Percentiles rank a stretch among this genome's conserved stretches.
Evolutionary conservation across 768 basidiomycete genomes (phyloP).

Genomic region (Mycena belliarum): DNA sequence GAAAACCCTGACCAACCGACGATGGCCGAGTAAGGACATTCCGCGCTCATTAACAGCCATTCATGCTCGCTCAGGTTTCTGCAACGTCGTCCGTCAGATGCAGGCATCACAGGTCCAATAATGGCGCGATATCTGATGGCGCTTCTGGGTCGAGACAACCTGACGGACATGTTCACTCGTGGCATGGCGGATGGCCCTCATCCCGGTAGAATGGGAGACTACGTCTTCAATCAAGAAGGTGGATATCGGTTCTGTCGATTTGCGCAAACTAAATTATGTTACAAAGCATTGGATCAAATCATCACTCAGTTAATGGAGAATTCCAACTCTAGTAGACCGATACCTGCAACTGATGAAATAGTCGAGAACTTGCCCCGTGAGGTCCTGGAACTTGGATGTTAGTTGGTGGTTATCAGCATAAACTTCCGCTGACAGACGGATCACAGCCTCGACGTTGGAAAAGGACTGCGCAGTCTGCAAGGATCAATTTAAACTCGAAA

Average conservation of each 20-base stretch:
- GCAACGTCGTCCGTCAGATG: slow-evolving; percentile 32
- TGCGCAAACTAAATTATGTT: background rate
- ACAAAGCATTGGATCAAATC: slow-evolving; percentile 78
- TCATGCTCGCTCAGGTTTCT: slow-evolving; percentile 33
- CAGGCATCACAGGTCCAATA: slow-evolving; percentile 55
- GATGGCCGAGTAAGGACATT: slow-evolving; percentile 52
- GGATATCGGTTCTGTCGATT: background rate
- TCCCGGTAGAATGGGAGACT: slow-evolving; percentile 79
- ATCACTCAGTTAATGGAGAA: slow-evolving; percentile 88
- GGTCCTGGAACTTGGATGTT: slow-evolving; percentile 63
- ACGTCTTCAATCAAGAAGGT: slow-evolving; percentile 92
- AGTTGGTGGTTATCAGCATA: slow-evolving; percentile 28
- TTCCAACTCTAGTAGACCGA: slow-evolving; percentile 69
- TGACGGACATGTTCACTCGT: slow-evolving; percentile 44
- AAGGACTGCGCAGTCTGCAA: slow-evolving; percentile 94
- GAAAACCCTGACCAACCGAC: slow-evolving; percentile 37
- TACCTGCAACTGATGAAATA: slow-evolving; percentile 83
- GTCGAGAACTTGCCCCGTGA: slow-evolving; percentile 68
- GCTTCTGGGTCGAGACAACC: slow-evolving; percentile 53
- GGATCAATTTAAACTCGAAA: slow-evolving; percentile 70
- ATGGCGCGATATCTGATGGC: slow-evolving; percentile 77
- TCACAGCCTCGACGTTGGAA: slow-evolving; percentile 57
- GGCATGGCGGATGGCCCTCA: slow-evolving; percentile 39
- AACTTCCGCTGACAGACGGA: background rate
- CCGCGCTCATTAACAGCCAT: background rate